Evolutionary conservation across 202 grass and related monocot species (phyloP).

Genomic region (Hordeum pubiflorum): DNA sequence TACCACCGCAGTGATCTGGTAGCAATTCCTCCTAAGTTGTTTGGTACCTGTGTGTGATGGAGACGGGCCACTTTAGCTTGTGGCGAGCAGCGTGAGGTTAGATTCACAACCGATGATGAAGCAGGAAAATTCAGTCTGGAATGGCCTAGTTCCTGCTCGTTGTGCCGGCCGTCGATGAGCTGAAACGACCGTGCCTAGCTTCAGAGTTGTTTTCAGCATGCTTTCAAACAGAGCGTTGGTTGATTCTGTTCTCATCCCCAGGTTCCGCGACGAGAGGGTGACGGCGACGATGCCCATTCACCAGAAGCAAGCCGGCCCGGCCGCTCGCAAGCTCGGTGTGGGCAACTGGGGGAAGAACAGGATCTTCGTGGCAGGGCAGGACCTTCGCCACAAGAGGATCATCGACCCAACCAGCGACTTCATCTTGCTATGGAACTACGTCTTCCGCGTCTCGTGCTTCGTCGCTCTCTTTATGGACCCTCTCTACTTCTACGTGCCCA

Average conservation of each 20-base stretch:
- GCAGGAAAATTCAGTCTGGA: neutral
- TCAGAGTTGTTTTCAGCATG: neutral
- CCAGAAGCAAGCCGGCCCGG: conserved; percentile 28
- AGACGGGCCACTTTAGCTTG: neutral
- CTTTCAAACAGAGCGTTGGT: neutral
- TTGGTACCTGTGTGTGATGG: neutral
- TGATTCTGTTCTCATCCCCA: conserved; percentile 28
- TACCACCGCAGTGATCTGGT: neutral
- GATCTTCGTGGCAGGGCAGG: conserved; percentile 34
- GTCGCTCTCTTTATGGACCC: conserved; percentile 77
- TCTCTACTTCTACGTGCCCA: conserved; percentile 83
- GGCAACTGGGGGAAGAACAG: conserved; percentile 37
- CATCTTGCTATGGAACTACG: conserved; percentile 62
- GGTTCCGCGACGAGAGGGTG: conserved; percentile 69
- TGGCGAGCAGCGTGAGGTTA: neutral
- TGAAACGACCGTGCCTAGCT: neutral
- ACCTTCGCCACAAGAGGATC: conserved; percentile 48
- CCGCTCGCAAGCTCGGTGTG: conserved; percentile 21
- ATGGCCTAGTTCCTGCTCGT: neutral
- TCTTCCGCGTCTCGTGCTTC: conserved; percentile 76
- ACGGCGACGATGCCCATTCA: conserved; percentile 57
- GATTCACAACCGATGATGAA: neutral
- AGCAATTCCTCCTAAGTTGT: neutral
- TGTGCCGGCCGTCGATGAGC: neutral
- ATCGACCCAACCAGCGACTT: conserved; percentile 69